Evolutionary conservation across 2,329 filamentous ascomycete species (phyloP), one percentile per base, ranked within the genome.

Genomic region (Grosmannia huntii): DNA sequence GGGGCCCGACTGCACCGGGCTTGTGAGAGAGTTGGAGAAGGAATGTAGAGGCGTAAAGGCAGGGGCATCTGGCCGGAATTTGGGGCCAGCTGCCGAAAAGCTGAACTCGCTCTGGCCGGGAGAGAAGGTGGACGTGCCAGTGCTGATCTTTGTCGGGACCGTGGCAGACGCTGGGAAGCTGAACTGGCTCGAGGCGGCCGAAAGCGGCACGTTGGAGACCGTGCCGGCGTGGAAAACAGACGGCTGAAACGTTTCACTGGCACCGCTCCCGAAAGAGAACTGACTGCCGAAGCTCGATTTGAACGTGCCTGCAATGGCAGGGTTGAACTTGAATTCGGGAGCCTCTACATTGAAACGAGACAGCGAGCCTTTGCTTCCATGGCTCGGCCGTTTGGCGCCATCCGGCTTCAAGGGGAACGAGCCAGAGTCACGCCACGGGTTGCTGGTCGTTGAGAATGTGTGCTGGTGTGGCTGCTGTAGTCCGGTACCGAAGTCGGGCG

Each of bases 271-370:
- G 61, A 82, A 82, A 46, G 72, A 73, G 65, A 82, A 81, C 57
- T 76, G 71, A 19, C 46, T 50, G 36, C 25, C 50, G 11, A 56
- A 28, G 31, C 72, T 70, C 21, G 80, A 76, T 44, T 76, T 75
- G 64, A 82, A 83, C 69, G 38, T 77, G 75, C 44, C 76, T 73
- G 65, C 72, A 65, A 69, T 79, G 3, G 72, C 69, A 4, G 80
- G 80, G 61, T 82, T 81, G 71, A 92, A 92, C 65, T 86, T 89
- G 76, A 96, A 96, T 66, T 94, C 89, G 53, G 90, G 87, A 0
- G 92, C 92, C 62, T 86, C 83, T 33, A 95, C 90, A 65, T 97
- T 97, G 64, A 97, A 80, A 64, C 85, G 91, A 0, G 90, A 89
- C 50, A 85, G 71, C 0, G 83, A 91, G 3, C 84, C 76, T 65